Percentiles rank a stretch among this genome's conserved stretches.
Conservation (phyloP, 2,329 filamentous ascomycete genomes). For the Verticillium nubilum region DNA sequence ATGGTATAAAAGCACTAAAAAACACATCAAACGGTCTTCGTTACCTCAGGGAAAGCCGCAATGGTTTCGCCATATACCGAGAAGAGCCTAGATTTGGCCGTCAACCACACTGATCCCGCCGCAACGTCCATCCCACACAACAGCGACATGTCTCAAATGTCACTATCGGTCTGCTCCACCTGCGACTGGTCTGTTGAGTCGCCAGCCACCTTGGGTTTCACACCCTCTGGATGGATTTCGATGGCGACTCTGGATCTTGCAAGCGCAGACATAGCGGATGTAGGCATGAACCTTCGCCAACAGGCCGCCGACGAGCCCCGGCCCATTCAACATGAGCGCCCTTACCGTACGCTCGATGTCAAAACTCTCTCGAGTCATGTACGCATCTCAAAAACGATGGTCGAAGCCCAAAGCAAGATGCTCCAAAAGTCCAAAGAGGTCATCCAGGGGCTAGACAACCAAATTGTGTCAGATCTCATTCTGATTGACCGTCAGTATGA, state of each 20-base stretch:
- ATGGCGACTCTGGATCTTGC: neutral
- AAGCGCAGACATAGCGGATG: neutral
- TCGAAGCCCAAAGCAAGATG: neutral
- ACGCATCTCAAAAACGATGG: neutral
- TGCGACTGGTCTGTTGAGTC: no score
- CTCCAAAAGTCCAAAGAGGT: neutral
- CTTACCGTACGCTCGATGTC: neutral
- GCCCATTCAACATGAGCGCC: neutral
- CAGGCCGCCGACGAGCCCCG: neutral
- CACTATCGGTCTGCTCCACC: no score
- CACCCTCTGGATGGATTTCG: neutral
- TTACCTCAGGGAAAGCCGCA: no score
- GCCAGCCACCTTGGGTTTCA: neutral
- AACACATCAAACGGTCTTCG: no score
- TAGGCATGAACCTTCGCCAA: neutral
- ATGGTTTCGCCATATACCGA: no score
- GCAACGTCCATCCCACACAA: no score
- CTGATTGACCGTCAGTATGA: neutral
- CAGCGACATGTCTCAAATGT: no score
- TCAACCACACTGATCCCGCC: no score
- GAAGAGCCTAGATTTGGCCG: no score
- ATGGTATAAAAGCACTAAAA: no score
- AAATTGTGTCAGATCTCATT: neutral
- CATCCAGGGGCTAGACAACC: neutral
- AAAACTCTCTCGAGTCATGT: neutral